phyloP scores from a whole-genome alignment of 768 basidiomycete species.

The Termitomyces sp. region DNA sequence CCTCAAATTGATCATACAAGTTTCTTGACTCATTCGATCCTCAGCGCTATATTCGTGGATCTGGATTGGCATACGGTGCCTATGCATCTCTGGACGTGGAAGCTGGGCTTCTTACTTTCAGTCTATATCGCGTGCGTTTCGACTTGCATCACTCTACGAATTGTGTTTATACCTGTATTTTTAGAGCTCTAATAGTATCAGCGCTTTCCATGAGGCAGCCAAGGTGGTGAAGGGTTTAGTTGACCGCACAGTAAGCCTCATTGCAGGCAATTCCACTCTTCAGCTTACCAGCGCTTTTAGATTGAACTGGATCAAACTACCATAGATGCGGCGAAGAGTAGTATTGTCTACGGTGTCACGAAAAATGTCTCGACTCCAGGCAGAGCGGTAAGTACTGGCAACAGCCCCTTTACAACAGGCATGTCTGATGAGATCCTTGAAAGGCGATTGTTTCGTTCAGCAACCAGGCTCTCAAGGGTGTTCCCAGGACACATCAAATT shows the following conservation, averaged over 20 bases:
- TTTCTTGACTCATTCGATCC: slow-evolving; percentile 7
- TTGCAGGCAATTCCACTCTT: slow-evolving; percentile 16
- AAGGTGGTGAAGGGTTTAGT: slow-evolving; percentile 75
- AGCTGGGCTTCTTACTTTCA: slow-evolving; percentile 70
- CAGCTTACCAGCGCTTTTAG: slow-evolving; percentile 31
- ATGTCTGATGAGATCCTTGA: slow-evolving; percentile 2
- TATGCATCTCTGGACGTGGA: slow-evolving; percentile 71
- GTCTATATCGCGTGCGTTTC: slow-evolving; percentile 66
- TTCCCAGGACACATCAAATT: slow-evolving; percentile 68
- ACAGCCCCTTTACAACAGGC: not conserved
- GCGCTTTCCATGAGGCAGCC: slow-evolving; percentile 77
- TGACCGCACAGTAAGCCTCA: slow-evolving; percentile 61
- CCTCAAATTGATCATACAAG: not conserved
- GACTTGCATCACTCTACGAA: not conserved
- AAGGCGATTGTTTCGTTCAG: slow-evolving; percentile 81
- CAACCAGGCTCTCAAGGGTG: slow-evolving; percentile 88
- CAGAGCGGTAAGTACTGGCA: slow-evolving; percentile 62
- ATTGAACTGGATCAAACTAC: slow-evolving; percentile 75
- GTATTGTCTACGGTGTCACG: slow-evolving; percentile 80
- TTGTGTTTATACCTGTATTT: slow-evolving; percentile 1
- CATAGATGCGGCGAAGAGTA: slow-evolving; percentile 89
- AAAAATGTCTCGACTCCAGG: slow-evolving; percentile 78
- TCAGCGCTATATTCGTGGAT: slow-evolving; percentile 88
- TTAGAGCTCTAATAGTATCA: slow-evolving; percentile 75
- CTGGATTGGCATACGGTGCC: slow-evolving; percentile 94